phyloP scores from a whole-genome alignment of 1,284 basidiomycete genomes.

The Ganoderma leucocontextum region DNA sequence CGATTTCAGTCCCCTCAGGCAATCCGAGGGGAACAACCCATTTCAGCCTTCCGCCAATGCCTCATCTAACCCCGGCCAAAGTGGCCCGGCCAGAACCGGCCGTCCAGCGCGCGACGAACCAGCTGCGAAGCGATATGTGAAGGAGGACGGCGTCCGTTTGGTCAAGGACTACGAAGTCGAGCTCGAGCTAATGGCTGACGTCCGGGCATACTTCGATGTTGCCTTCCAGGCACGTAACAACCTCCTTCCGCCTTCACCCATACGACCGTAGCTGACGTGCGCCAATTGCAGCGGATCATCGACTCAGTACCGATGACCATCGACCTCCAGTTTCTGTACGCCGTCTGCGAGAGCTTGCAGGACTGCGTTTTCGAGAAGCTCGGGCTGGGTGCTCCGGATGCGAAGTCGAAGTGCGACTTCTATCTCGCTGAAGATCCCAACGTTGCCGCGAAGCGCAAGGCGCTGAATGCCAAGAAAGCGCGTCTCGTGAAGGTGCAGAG shows the following conservation, averaged over 20 bases:
- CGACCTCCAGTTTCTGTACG: constrained; percentile 52
- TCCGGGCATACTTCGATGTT: constrained; percentile 58
- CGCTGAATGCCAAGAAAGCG: constrained; percentile 41
- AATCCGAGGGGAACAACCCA: background rate
- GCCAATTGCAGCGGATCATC: constrained; percentile 50
- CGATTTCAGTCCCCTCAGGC: background rate
- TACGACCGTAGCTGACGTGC: background rate
- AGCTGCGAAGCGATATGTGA: constrained; percentile 16
- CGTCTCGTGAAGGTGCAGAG: constrained; percentile 42
- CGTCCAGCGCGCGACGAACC: background rate
- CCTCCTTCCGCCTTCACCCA: background rate
- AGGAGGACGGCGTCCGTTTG: background rate
- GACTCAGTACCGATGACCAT: constrained; percentile 55
- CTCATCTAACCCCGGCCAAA: background rate
- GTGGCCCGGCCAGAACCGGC: background rate
- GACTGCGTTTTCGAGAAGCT: constrained; percentile 48
- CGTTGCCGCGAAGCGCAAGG: constrained; percentile 46
- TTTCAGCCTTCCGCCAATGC: background rate
- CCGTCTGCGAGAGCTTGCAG: constrained; percentile 47
- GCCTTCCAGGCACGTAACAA: constrained; percentile 48
- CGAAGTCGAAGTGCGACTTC: constrained; percentile 44
- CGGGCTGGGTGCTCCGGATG: constrained; percentile 45
- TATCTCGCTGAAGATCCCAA: constrained; percentile 53
- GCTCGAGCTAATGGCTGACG: constrained; percentile 56
- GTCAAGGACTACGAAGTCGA: constrained; percentile 48